phyloP scores from a whole-genome alignment of 768 basidiomycete genomes.

The Cyclocybe aegerita region DNA sequence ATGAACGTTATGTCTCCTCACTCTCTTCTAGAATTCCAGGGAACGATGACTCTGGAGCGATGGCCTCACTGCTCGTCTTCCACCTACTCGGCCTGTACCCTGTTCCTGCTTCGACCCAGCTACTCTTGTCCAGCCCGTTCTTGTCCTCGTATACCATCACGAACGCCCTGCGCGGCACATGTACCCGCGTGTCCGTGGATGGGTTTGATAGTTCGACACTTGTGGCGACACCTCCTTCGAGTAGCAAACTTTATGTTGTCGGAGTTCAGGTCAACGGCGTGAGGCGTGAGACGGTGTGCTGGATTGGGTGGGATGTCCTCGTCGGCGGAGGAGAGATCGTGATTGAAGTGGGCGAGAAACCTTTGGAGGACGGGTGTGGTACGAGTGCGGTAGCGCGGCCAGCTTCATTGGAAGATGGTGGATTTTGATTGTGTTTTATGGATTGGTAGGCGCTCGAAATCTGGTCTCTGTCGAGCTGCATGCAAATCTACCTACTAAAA shows the following conservation, averaged over 20 bases:
- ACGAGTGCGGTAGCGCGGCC: conserved; percentile 28
- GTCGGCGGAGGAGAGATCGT: conserved; percentile 43
- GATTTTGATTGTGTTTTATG: conserved; percentile 29
- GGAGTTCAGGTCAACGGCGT: conserved; percentile 42
- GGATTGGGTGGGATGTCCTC: conserved; percentile 43
- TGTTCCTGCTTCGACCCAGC: conserved; percentile 42
- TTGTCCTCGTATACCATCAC: conserved; percentile 42
- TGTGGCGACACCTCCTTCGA: conserved; percentile 33
- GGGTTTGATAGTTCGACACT: conserved; percentile 41
- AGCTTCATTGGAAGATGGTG: conserved; percentile 39
- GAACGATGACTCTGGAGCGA: conserved; percentile 54
- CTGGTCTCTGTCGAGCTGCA: not conserved
- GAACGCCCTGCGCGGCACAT: conserved; percentile 37
- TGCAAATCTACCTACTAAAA: too few species aligned
- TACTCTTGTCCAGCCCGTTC: conserved; percentile 48
- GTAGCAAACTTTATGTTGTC: conserved; percentile 43
- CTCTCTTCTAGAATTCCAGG: conserved; percentile 39
- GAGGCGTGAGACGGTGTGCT: conserved; percentile 36
- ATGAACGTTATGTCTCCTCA: not conserved
- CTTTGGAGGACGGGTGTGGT: conserved; percentile 41
- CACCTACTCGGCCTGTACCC: conserved; percentile 53
- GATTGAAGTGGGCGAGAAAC: conserved; percentile 42
- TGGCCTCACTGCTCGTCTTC: conserved; percentile 50
- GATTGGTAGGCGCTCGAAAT: not conserved
- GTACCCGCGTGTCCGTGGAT: conserved; percentile 39